Percentiles rank a stretch among this genome's conserved stretches.
Evolutionary conservation across 1,284 basidiomycete species (phyloP).

Genomic region (Ceratobasidium sp.): DNA sequence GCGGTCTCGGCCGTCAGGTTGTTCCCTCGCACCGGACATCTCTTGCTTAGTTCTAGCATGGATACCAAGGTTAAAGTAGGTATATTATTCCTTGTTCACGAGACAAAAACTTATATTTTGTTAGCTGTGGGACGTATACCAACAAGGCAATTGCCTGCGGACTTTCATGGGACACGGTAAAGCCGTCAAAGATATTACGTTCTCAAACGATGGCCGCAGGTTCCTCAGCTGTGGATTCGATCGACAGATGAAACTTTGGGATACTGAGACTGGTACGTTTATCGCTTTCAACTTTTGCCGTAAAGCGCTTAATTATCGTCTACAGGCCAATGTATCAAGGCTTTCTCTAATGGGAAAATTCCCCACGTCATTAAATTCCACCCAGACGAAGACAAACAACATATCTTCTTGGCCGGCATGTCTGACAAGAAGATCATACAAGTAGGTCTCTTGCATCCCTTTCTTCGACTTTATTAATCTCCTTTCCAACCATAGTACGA

Average conservation of each 20-base stretch:
- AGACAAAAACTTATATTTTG: slow-evolving; percentile 15
- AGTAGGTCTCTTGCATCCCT: slow-evolving; percentile 63
- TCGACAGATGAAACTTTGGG: slow-evolving; percentile 98
- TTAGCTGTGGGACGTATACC: slow-evolving; percentile 98
- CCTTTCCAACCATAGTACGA: slow-evolving; percentile 82
- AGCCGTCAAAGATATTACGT: slow-evolving; percentile 95
- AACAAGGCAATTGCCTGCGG: slow-evolving; percentile 94
- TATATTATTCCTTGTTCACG: slow-evolving; percentile 12
- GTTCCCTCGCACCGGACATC: slow-evolving; percentile 93
- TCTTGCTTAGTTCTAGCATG: slow-evolving; percentile 95
- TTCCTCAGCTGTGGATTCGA: slow-evolving; percentile 97
- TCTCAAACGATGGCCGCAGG: slow-evolving; percentile 90
- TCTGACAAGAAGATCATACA: slow-evolving; percentile 99
- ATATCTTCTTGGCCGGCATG: slow-evolving; percentile 98
- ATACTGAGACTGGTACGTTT: slow-evolving; percentile 88
- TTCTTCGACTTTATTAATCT: neutral
- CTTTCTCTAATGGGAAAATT: slow-evolving; percentile 96
- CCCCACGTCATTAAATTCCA: slow-evolving; percentile 96
- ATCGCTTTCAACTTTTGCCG: neutral
- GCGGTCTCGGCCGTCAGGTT: slow-evolving; percentile 94
- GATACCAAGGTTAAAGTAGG: slow-evolving; percentile 98
- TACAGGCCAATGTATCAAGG: slow-evolving; percentile 87
- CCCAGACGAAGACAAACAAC: slow-evolving; percentile 95
- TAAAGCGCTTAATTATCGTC: neutral
- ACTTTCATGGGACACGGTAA: slow-evolving; percentile 98